Evolutionary conservation across 164 flowering plant species (phyloP), one percentile per base, ranked within the genome.

Genomic region (Magnolia officinalis): DNA sequence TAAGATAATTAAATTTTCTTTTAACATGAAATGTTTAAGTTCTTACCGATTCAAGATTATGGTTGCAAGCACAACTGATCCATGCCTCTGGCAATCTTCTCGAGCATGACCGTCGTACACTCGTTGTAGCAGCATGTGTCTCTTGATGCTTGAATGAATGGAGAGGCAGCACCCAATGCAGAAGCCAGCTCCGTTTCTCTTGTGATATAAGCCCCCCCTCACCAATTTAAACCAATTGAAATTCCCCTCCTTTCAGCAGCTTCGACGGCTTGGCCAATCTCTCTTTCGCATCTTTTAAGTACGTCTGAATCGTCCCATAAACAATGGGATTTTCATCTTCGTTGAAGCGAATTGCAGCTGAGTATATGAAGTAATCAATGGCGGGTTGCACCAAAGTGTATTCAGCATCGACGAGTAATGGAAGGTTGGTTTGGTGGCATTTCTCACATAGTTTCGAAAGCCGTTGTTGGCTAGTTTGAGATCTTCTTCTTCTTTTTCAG

Each of bases 131-230:
- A 91, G 67, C 79, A 70, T 94, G 99, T 0, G 99, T 96, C 0
- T 86, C 88, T 24, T 88, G 82, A 94, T 91, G 71, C 73, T 81
- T 2, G 84, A 72, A 82, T 96, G 98, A 72, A 96, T 0, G 99
- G 99, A 24, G 98, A 88, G 26, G 85, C 79, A 24, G 59, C 85
- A 16, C 95, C 95, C 18, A 94, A 76, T 2, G 89, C 82, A 75
- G 81, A 50, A 72, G 98, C 99, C 55, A 92, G 24, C 49, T 75
- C 59, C 0, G 73, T 52, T 80, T 96, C 99, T 70, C 91, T 86
- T 0, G 93, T 83, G 82, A 94, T 85, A 55, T 96, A 94, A 11
- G 99, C 98, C 6, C 99, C 99, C 99, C 37, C 99, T 87, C 21
- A 96, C 99, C 51, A 96, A 70, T 75, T 96, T 96, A 58, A 89